Conservation (phyloP, 352 stramenopile genomes). For the Globisporangium alternatum region DNA sequence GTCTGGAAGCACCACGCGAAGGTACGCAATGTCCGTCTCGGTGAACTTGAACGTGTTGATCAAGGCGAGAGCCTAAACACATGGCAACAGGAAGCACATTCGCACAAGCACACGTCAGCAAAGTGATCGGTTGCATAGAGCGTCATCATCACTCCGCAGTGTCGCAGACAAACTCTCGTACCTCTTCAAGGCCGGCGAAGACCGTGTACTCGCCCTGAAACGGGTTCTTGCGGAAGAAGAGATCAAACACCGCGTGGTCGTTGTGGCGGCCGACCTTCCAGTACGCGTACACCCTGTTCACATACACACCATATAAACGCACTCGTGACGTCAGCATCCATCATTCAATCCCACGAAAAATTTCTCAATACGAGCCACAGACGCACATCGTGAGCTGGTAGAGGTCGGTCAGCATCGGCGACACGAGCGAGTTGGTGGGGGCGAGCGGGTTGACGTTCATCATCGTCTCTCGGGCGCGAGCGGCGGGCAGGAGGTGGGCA, state of each 20-base stretch:
- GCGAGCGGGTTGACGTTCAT: constrained; percentile 45
- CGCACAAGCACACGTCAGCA: background rate
- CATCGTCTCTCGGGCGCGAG: constrained; percentile 18
- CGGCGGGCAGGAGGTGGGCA: too few species aligned
- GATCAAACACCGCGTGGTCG: constrained; percentile 91
- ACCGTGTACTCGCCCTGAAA: constrained; percentile 97
- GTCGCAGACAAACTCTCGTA: background rate
- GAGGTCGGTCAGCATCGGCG: constrained; percentile 96
- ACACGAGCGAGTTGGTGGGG: constrained; percentile 94
- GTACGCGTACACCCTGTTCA: constrained; percentile 96
- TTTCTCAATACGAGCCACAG: background rate
- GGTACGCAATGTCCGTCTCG: constrained; percentile 92
- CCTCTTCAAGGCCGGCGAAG: constrained; percentile 91
- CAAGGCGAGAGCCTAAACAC: constrained; percentile 65
- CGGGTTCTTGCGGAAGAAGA: constrained; percentile 99
- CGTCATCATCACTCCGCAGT: background rate
- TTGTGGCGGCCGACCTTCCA: constrained; percentile 96
- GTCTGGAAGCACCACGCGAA: constrained; percentile 82
- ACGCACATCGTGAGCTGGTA: constrained; percentile 95
- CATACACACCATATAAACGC: background rate
- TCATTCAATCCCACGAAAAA: background rate
- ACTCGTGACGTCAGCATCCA: constrained; percentile 12
- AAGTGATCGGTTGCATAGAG: background rate
- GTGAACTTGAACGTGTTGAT: constrained; percentile 95
- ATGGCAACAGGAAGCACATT: background rate